Base-by-base conservation (phyloP, 805 yeast species). In the Helenozyma rhizophorensis region DNA sequence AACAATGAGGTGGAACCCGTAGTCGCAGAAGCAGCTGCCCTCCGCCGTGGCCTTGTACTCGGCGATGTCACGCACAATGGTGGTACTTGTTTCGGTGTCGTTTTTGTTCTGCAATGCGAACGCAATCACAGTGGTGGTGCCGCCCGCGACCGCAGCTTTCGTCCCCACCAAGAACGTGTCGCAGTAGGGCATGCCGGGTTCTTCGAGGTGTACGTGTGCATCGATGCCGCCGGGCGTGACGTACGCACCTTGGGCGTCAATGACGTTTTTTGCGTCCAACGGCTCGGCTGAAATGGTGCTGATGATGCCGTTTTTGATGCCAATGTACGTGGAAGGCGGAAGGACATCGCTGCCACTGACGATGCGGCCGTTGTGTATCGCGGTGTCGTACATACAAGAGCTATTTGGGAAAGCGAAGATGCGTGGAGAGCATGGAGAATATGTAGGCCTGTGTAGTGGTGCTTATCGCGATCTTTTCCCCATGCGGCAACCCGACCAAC, bases 171-270 rank as follows among this genome's bases (percentile, higher is more conserved):
- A 67, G 40, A 69, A 68, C 13, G 60, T 62, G 40, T 70, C 77
- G 25, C 71, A 70, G 2, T 65, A 57, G 4, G 67, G 57, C 11
- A 60, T 55, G 10, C 14, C 14, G 5, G 62, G 63, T 43, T 71
- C 74, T 25, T 68, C 64, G 13, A 71, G 41, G 34, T 71, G 77
- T 16, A 69, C 74, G 44, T 71, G 76, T 1, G 72, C 58, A 43
- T 72, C 77, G 23, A 72, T 62, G 4, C 75, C 76, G 28, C 76
- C 76, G 2, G 77, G 77, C 2, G 74, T 70, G 18, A 72, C 60
- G 35, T 47, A 59, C 0, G 61, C 76, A 8, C 74, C 72, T 36
- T 68, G 56, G 4, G 74, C 74, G 48, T 72, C 75, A 15, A 69
- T 60, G 9, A 48, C 45, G 27, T 51, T 47, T 12, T 33, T 35